Conservation (phyloP, 2,329 filamentous ascomycete species). For the Saccharata proteae region DNA sequence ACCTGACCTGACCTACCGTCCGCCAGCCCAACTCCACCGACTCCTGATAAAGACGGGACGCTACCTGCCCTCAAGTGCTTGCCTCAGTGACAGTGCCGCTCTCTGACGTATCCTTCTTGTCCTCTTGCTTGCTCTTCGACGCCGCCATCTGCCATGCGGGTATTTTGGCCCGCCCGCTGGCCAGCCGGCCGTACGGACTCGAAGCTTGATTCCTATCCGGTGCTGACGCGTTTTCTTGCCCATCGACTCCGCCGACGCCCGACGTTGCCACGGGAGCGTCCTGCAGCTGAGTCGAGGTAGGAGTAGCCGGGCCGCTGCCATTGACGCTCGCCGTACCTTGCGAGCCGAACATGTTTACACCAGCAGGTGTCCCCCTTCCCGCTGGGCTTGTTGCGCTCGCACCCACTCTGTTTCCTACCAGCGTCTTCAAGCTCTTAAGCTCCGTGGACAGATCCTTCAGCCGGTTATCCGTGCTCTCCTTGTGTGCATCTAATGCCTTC, state of each 20-base stretch:
- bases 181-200: constrained; percentile 20
- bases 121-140: constrained; percentile 33
- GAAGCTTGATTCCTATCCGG: constrained; percentile 18
- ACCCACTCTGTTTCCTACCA: constrained; percentile 55
- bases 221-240: constrained; percentile 4
- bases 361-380: constrained; percentile 4
- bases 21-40: too few species aligned
- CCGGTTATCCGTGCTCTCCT: constrained; percentile 67
- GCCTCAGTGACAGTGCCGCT: constrained; percentile 25
- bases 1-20: too few species aligned
- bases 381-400: constrained; percentile 4
- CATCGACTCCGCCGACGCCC: constrained; percentile 11
- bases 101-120: constrained; percentile 30
- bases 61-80: constrained; percentile 15
- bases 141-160: constrained; percentile 43
- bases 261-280: constrained; percentile 10
- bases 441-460: constrained; percentile 78
- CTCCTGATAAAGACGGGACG: too few species aligned
- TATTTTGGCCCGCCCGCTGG: constrained; percentile 31
- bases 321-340: constrained; percentile 12
- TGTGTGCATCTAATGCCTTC: constrained; percentile 76
- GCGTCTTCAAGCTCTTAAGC: constrained; percentile 81
- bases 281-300: constrained; percentile 11
- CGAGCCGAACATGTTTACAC: constrained; percentile 10
- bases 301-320: constrained; percentile 10